Base-by-base conservation (phyloP, 495 filamentous ascomycete species). In the Niebla homalea region DNA sequence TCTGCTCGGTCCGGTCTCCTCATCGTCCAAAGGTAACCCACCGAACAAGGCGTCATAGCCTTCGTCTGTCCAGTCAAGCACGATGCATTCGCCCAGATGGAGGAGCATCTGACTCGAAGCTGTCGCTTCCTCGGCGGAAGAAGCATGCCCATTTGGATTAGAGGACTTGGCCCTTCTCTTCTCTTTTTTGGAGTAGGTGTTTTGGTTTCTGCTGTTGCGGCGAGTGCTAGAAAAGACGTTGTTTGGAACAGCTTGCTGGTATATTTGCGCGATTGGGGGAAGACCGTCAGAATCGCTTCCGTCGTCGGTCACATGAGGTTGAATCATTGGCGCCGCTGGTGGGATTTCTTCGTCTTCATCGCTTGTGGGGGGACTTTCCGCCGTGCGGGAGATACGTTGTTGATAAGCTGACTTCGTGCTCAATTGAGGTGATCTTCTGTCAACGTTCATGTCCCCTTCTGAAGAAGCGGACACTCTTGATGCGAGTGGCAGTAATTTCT, bases 1-100 rank as follows among this genome's bases (percentile, higher is more conserved):
- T 14, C 78, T 77, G 41, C 70, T 50, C 4, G 71, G 65, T 39
- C 77, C 68, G 19, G 62, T 57, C 6, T 52, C 36, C 23, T 53
- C 57, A 1, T 51, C 50, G n/a, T 68, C 60, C 16, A 59, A 61
- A 1, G 44, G 37, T 15, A 55, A 59, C n/a, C 72, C 77, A 29
- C 71, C 73, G 58, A 94, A 98, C 8, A 95, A 67, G 2, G 66
- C 64, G 32, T 93, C 78, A 50, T 76, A 79, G 8, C 74, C 83
- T 3, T 77, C 63, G 2, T 76, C 64, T 32, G 64, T 75, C 87
- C 88, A 97, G 55, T 96, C 89, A 32, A 95, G 72, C 2, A 97
- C 67, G 48, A 98, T 77, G 10, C 75, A 86, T 60, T 98, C 92
- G 39, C 83, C 80, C 18, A 85, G 72, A 35, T 79, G 74, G 43